These are phyloP conservation scores for Calophaca sinica DNA, from an alignment of 306 rosid species.

Conservation along the genomic window DNA sequence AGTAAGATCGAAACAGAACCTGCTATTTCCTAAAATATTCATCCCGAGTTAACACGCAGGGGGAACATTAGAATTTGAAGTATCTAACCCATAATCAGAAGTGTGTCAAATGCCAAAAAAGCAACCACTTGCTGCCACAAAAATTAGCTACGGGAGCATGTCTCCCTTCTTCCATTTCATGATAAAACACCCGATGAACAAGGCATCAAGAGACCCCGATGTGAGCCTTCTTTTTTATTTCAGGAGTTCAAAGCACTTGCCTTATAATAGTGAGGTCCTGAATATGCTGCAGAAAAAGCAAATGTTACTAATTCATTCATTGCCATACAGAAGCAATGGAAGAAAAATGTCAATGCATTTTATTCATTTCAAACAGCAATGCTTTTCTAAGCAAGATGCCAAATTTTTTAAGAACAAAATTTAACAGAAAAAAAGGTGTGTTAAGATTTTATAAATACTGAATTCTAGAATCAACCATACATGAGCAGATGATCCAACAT, in stretches of 20 bases:
- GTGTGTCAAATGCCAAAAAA: no score
- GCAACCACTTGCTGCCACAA: no score
- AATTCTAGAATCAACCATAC: not conserved
- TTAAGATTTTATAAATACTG: not conserved
- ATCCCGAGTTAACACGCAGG: not conserved
- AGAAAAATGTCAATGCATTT: not conserved
- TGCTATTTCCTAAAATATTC: conserved; percentile 23
- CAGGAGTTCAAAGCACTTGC: conserved; percentile 7
- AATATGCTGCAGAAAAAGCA: not conserved
- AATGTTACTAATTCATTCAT: not conserved
- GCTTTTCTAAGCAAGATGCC: no score
- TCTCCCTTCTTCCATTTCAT: not conserved
- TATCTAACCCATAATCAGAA: not conserved
- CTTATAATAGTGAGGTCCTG: not conserved
- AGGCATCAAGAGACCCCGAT: not conserved
- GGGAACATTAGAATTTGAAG: conserved; percentile 25
- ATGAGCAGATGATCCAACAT: not conserved
- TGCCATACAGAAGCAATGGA: not conserved
- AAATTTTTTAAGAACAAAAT: not conserved
- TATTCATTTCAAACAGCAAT: not conserved
- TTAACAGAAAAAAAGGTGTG: not conserved
- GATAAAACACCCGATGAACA: not conserved
- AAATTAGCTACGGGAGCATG: no score
- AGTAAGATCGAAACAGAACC: conserved; percentile 18
- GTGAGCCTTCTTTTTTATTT: not conserved